A percentile compares a stretch with the other conserved stretches of the same genome.
These are phyloP conservation scores for Krasilnikovozyma curviuscula DNA, from an alignment of 768 basidiomycete genomes.

Conservation along the genomic window DNA sequence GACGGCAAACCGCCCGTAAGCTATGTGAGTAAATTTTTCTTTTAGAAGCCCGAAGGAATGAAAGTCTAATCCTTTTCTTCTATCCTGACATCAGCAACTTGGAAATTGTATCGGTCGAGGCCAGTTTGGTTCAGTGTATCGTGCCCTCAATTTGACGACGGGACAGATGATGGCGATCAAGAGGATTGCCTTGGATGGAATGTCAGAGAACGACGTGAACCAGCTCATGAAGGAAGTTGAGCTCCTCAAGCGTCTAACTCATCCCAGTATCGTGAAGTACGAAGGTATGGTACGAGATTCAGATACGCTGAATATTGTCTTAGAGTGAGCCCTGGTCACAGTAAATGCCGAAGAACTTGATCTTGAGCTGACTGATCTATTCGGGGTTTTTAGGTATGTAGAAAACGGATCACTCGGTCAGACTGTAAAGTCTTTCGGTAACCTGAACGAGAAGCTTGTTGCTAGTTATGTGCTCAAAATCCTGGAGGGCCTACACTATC, in stretches of 20 bases:
- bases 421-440: slow-evolving; percentile 81
- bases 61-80: not conserved
- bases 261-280: slow-evolving; percentile 93
- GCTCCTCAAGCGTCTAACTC: slow-evolving; percentile 68
- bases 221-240: slow-evolving; percentile 90
- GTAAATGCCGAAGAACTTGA: not conserved
- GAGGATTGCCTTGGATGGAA: slow-evolving; percentile 69
- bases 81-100: slow-evolving; percentile 46
- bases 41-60: too few relatives aligned
- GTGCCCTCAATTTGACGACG: slow-evolving; percentile 77
- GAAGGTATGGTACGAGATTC: slow-evolving; percentile 86
- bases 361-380: not conserved
- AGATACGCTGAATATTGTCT: slow-evolving; percentile 71
- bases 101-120: slow-evolving; percentile 94
- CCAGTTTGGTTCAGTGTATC: slow-evolving; percentile 90
- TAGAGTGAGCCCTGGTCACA: slow-evolving; percentile 48
- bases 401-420: slow-evolving; percentile 91
- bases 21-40: not conserved
- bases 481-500: slow-evolving; percentile 80
- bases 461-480: slow-evolving; percentile 91
- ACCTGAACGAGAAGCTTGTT: slow-evolving; percentile 76
- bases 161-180: slow-evolving; percentile 99
- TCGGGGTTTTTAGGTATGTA: slow-evolving; percentile 44
- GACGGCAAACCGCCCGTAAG: slow-evolving; percentile 6
- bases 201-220: slow-evolving; percentile 74